Conservation (phyloP, 2,329 filamentous ascomycete species). For the Coleophoma cylindrospora region DNA sequence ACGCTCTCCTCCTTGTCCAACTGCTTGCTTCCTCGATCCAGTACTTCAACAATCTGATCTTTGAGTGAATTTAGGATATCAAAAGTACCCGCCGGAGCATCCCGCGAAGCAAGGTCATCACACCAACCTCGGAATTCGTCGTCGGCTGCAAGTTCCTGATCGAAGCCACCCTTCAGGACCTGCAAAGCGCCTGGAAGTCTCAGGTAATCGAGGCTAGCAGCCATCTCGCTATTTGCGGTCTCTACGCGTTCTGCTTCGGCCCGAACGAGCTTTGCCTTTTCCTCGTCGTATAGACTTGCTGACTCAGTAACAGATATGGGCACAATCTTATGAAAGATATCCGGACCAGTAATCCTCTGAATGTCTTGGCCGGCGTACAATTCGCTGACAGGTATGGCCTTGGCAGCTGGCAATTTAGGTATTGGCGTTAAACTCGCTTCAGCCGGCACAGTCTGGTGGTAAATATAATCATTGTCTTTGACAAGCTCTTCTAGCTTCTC, state of each 20-base stretch:
- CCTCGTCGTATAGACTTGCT: slow-evolving; percentile 94
- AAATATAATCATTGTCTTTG: slow-evolving; percentile 98
- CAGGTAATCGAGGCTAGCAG: slow-evolving; percentile 87
- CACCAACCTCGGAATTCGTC: slow-evolving; percentile 94
- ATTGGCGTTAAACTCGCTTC: slow-evolving; percentile 79
- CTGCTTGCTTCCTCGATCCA: slow-evolving; percentile 81
- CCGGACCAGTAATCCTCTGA: slow-evolving; percentile 90
- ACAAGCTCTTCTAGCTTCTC: slow-evolving; percentile 70
- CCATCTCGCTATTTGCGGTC: slow-evolving; percentile 91
- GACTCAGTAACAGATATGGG: slow-evolving; percentile 95
- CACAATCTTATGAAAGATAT: slow-evolving; percentile 95
- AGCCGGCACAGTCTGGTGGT: slow-evolving; percentile 85
- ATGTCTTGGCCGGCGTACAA: slow-evolving; percentile 97
- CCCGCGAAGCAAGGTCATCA: slow-evolving; percentile 82
- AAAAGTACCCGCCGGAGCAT: slow-evolving; percentile 73
- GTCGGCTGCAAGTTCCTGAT: slow-evolving; percentile 83
- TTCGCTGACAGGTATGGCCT: slow-evolving; percentile 94
- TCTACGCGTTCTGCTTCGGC: slow-evolving; percentile 94
- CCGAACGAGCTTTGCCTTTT: slow-evolving; percentile 92
- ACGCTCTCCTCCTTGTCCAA: slow-evolving; percentile 96
- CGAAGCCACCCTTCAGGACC: slow-evolving; percentile 86
- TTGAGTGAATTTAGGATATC: slow-evolving; percentile 76
- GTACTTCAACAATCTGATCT: slow-evolving; percentile 61
- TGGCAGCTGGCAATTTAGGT: slow-evolving; percentile 87
- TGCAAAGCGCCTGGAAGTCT: slow-evolving; percentile 85